Conservation (phyloP, 2,329 filamentous ascomycete genomes). For the Colletotrichum sp. region DNA sequence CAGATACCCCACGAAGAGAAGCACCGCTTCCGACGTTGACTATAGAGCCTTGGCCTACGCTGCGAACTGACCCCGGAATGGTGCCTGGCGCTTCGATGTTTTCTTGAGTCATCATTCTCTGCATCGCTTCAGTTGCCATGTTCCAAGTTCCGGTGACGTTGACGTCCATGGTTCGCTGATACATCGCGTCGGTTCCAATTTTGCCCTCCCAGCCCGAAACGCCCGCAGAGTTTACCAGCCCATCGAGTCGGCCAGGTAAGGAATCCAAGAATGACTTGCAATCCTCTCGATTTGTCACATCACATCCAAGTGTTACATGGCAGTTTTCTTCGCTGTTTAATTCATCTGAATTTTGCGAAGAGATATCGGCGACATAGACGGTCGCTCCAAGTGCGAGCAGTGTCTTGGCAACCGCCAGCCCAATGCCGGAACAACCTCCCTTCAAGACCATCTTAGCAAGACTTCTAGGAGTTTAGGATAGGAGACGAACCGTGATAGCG, state of each 20-base stretch:
- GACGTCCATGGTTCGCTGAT: background rate
- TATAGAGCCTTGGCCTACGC: background rate
- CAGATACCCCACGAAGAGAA: background rate
- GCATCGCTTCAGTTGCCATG: background rate
- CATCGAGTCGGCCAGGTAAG: slow-evolving; percentile 2
- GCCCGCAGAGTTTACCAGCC: slow-evolving; percentile 13
- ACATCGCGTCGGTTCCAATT: background rate
- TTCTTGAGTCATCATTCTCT: background rate
- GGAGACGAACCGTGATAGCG: background rate
- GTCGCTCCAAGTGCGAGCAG: background rate
- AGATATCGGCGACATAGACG: background rate
- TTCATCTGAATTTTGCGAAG: background rate
- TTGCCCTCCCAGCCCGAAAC: slow-evolving; percentile 11
- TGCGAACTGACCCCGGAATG: background rate
- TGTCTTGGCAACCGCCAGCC: background rate
- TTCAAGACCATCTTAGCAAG: background rate
- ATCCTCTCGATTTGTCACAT: background rate
- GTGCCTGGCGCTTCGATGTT: background rate
- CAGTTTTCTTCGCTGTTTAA: background rate
- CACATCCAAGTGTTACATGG: background rate
- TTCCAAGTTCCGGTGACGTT: background rate
- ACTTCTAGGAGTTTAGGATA: background rate
- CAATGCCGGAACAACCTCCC: background rate
- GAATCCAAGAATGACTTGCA: background rate
- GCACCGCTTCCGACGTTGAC: background rate